Conservation (phyloP, 768 basidiomycete species). For the Lactifluus volemus region DNA sequence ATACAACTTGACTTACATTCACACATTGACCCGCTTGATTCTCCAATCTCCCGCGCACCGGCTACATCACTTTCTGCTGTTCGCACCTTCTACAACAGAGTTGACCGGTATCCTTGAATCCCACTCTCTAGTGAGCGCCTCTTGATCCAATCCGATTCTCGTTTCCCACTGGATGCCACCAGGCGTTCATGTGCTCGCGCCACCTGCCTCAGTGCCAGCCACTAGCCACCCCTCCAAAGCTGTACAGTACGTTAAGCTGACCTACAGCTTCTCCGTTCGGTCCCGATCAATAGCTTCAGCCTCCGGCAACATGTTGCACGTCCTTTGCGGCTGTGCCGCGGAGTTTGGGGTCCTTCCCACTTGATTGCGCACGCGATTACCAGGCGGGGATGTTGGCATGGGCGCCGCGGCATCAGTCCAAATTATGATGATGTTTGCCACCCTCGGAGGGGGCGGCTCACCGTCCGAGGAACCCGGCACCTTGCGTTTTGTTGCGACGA, state of each 20-base stretch:
- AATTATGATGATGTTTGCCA: conserved; percentile 6
- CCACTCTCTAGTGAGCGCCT: conserved; percentile 6
- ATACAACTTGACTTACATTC: conserved; percentile 2
- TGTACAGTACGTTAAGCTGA: conserved; percentile 5
- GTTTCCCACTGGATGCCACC: conserved; percentile 17
- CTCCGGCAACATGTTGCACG: conserved; percentile 1
- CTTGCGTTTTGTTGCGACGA: conserved; percentile 16
- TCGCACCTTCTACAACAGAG: conserved; percentile 4
- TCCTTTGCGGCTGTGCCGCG: conserved; percentile 11
- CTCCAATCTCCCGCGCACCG: conserved; percentile 11
- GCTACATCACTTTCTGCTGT: conserved; percentile 4
- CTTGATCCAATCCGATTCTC: conserved; percentile 8
- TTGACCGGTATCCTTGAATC: conserved; percentile 2
- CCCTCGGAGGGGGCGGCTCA: conserved; percentile 17
- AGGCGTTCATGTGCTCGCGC: conserved; percentile 17
- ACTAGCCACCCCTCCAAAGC: conserved; percentile 4
- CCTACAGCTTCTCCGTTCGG: neutral
- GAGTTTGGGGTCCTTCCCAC: conserved; percentile 17
- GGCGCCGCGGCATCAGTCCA: conserved; percentile 15
- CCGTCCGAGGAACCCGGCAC: conserved; percentile 16
- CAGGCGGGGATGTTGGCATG: conserved; percentile 15
- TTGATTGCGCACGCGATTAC: conserved; percentile 8
- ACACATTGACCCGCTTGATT: conserved; percentile 3
- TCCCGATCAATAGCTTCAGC: conserved; percentile 1
- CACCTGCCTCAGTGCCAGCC: conserved; percentile 13